Evolutionary conservation across 2,329 filamentous ascomycete species (phyloP).

Genomic region (Pseudogymnoascus sp.): DNA sequence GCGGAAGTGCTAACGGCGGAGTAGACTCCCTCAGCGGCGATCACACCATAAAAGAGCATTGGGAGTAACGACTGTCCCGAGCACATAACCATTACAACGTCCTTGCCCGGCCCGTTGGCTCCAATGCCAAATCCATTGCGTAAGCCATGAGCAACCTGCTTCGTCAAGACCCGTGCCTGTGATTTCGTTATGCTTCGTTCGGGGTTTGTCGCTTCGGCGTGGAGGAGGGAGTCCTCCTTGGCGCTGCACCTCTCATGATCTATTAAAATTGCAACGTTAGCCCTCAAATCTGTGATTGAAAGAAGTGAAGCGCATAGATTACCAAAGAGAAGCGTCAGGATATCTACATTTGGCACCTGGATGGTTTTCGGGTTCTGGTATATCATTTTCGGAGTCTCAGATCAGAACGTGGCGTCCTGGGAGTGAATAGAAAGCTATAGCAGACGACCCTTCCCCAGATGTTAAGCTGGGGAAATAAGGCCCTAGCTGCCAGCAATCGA

Average conservation of each 20-base stretch:
- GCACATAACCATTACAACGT: slow-evolving; percentile 49
- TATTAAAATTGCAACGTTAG: slow-evolving; percentile 16
- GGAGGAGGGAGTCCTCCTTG: slow-evolving; percentile 43
- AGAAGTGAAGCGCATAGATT: not conserved
- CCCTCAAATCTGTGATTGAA: not conserved
- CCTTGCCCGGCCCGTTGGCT: slow-evolving; percentile 36
- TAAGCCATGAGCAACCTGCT: slow-evolving; percentile 47
- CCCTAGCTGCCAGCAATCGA: not conserved
- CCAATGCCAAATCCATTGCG: slow-evolving; percentile 47
- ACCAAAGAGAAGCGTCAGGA: slow-evolving; percentile 16
- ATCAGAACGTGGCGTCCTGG: not conserved
- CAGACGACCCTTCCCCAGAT: not conserved
- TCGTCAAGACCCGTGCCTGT: slow-evolving; percentile 39
- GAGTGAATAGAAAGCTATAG: not conserved
- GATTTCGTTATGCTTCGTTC: slow-evolving; percentile 45
- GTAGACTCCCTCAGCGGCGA: slow-evolving; percentile 74
- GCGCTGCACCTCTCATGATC: slow-evolving; percentile 30
- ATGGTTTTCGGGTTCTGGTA: slow-evolving; percentile 13
- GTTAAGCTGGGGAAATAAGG: not conserved
- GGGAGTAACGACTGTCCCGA: slow-evolving; percentile 52
- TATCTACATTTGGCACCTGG: slow-evolving; percentile 15
- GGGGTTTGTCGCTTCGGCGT: slow-evolving; percentile 49
- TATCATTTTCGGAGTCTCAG: slow-evolving; percentile 10
- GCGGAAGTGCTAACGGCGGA: slow-evolving; percentile 66
- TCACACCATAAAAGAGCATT: slow-evolving; percentile 58